phyloP scores from a whole-genome alignment of 768 basidiomycete species.

The Kockovaella imperatae region DNA sequence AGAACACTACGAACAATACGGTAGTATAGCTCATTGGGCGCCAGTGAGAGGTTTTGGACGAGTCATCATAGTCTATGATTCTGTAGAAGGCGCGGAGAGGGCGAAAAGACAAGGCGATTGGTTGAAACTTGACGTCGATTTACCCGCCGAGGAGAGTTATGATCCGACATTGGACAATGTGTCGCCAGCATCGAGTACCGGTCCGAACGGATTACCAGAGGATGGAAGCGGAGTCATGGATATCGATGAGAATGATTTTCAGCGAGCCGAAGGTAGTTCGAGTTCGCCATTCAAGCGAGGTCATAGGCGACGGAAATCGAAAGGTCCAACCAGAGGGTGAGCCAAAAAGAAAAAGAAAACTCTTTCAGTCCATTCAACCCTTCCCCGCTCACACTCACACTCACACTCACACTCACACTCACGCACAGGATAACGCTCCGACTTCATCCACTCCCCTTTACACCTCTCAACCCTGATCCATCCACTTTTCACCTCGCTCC shows the following conservation, averaged over 20 bases:
- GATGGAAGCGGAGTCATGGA: neutral
- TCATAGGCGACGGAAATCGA: too few relatives aligned
- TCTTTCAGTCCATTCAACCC: neutral
- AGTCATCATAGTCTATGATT: constrained; percentile 68
- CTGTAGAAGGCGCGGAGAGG: constrained; percentile 43
- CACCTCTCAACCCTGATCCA: constrained; percentile 29
- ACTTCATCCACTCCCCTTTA: constrained; percentile 36
- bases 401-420: neutral
- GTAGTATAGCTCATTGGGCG: constrained; percentile 82
- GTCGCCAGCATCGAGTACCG: neutral
- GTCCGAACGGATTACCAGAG: neutral
- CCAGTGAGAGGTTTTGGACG: constrained; percentile 73
- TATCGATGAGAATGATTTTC: constrained; percentile 42
- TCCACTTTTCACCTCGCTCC: constrained; percentile 58
- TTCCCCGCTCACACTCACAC: neutral
- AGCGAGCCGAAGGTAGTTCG: constrained; percentile 47
- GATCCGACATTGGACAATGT: neutral
- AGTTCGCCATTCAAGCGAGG: too few relatives aligned
- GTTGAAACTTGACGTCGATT: constrained; percentile 30
- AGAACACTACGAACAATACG: constrained; percentile 67
- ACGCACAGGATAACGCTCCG: constrained; percentile 45
- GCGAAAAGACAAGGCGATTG: constrained; percentile 57
- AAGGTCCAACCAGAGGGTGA: constrained; percentile 37
- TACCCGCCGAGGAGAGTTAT: constrained; percentile 5
- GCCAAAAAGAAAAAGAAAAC: neutral